Conservation (phyloP, 345 rosid genomes). For the Acer campestre region DNA sequence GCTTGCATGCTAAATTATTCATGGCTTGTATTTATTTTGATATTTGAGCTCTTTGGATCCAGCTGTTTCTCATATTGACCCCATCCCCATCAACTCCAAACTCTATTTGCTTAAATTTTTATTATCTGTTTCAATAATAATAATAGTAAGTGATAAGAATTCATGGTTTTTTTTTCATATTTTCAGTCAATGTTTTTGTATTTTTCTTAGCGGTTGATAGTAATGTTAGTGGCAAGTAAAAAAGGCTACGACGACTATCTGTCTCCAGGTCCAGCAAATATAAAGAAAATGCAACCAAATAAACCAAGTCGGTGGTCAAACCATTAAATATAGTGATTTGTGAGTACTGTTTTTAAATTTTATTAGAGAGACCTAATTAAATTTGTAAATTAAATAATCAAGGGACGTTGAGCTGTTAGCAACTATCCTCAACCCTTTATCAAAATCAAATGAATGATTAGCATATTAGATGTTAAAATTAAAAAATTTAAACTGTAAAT, state of each 20-base stretch:
- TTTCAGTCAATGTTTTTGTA: not conserved
- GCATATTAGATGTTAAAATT: no score
- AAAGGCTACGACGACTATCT: not conserved
- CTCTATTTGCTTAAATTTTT: not conserved
- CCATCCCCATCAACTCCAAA: not conserved
- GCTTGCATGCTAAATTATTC: not conserved
- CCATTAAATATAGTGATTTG: not conserved
- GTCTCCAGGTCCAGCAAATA: not conserved
- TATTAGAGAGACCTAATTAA: no score
- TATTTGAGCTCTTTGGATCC: slow-evolving; percentile 23
- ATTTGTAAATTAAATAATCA: no score
- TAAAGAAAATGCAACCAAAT: not conserved
- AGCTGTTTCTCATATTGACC: slow-evolving; percentile 17
- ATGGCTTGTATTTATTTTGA: not conserved
- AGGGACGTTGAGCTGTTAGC: no score
- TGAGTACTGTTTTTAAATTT: no score
- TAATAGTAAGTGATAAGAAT: not conserved
- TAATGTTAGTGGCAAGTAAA: not conserved
- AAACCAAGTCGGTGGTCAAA: not conserved
- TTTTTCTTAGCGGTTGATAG: not conserved
- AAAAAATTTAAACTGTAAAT: no score
- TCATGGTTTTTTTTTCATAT: not conserved
- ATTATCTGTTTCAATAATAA: not conserved
- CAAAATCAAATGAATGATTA: no score
- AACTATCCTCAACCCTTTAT: no score